Evolutionary conservation across 305 asterid species (phyloP).

Genomic region (Withania somnifera): DNA sequence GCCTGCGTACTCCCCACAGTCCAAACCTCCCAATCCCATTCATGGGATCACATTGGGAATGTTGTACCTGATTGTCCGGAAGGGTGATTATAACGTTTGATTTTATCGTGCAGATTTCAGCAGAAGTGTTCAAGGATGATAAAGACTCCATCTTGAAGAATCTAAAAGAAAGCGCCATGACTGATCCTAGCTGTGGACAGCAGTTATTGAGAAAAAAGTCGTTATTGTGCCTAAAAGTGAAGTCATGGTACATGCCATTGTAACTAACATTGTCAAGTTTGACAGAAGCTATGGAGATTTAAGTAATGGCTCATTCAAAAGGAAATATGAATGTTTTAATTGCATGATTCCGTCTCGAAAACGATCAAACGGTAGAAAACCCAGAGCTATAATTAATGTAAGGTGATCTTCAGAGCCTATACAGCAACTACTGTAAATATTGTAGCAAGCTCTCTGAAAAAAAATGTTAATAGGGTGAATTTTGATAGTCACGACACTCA

Average conservation of each 20-base stretch:
- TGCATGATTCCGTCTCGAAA: constrained; percentile 42
- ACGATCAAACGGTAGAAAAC: constrained; percentile 33
- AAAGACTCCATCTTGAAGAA: constrained; percentile 36
- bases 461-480: constrained; percentile 13
- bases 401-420: neutral
- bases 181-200: constrained; percentile 63
- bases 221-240: constrained; percentile 52
- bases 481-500: constrained; percentile 11
- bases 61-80: neutral
- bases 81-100: neutral
- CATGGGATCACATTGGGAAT: neutral
- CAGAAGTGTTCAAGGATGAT: constrained; percentile 30
- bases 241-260: constrained; percentile 46
- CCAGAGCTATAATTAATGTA: constrained; percentile 1
- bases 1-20: neutral
- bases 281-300: constrained; percentile 15
- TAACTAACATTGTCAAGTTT: constrained; percentile 48
- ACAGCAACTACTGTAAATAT: constrained; percentile 7
- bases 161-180: constrained; percentile 42
- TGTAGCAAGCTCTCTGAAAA: neutral
- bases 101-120: constrained; percentile 29
- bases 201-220: constrained; percentile 40
- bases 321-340: constrained; percentile 25
- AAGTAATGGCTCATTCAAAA: constrained; percentile 29
- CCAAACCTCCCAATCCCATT: neutral